phyloP scores from a whole-genome alignment of 139 green algal species.

The Ulvella scutata region DNA sequence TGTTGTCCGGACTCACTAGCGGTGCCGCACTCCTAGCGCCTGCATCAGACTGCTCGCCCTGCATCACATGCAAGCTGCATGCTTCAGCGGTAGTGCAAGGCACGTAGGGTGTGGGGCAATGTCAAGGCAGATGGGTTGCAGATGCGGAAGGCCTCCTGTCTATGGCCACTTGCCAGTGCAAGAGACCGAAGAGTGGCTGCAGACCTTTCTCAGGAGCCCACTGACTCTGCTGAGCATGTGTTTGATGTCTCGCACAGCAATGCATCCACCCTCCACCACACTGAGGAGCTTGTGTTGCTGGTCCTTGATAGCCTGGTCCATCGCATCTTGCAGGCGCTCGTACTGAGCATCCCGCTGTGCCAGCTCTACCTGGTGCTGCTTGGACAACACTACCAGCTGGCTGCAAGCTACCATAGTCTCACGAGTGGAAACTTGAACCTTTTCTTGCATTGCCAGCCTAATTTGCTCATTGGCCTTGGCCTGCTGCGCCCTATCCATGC shows the following conservation, averaged over 20 bases:
- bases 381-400: not conserved
- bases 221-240: no score
- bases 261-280: not conserved
- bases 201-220: no score
- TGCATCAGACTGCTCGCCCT: not conserved
- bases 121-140: no score
- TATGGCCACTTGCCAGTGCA: not conserved
- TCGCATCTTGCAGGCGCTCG: not conserved
- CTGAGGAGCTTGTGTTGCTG: not conserved
- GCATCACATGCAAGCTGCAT: not conserved
- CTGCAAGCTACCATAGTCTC: not conserved
- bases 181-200: not conserved
- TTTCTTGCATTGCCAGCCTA: not conserved
- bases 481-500: not conserved
- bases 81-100: no score
- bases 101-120: no score
- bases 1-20: not conserved
- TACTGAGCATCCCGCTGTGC: not conserved
- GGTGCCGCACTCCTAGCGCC: not conserved
- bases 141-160: not conserved
- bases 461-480: not conserved
- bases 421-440: not conserved
- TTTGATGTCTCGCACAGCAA: no score
- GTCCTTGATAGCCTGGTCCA: not conserved
- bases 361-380: not conserved